Evolutionary conservation across 2,329 filamentous ascomycete species (phyloP).

Genomic region (Neofusicoccum ribis): DNA sequence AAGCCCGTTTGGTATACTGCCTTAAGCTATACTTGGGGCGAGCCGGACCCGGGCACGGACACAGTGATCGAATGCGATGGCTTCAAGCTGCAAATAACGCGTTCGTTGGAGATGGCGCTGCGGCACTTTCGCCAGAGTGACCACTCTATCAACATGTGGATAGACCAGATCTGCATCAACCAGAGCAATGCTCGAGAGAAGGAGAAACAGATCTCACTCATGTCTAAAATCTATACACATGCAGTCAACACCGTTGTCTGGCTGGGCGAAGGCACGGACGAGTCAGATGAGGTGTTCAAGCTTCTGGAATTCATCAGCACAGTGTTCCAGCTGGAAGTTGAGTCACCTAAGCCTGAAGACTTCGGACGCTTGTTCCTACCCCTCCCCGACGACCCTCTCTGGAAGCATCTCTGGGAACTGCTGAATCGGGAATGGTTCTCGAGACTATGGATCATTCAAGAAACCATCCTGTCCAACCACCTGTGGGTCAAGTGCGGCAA

Average conservation of each 20-base stretch:
- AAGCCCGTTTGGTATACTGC: conserved; percentile 29
- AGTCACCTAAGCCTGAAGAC: conserved; percentile 23
- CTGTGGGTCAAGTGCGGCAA: conserved; percentile 27
- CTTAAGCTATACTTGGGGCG: conserved; percentile 29
- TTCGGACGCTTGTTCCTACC: conserved; percentile 26
- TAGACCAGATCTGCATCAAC: conserved; percentile 29
- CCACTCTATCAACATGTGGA: conserved; percentile 28
- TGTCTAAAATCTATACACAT: conserved; percentile 28
- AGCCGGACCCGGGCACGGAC: background rate
- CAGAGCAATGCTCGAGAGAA: conserved; percentile 28
- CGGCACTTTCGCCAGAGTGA: conserved; percentile 22
- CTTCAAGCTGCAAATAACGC: conserved; percentile 24
- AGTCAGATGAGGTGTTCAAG: conserved; percentile 24
- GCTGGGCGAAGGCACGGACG: conserved; percentile 26
- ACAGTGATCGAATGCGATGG: background rate
- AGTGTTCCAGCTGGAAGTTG: conserved; percentile 24
- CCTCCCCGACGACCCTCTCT: conserved; percentile 20
- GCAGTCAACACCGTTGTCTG: conserved; percentile 32
- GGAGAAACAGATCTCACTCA: conserved; percentile 29
- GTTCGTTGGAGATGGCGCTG: conserved; percentile 25
- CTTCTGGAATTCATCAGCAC: conserved; percentile 22
- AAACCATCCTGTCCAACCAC: conserved; percentile 26
- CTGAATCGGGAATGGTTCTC: conserved; percentile 27
- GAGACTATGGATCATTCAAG: conserved; percentile 30
- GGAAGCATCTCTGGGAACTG: conserved; percentile 26